phyloP scores from a whole-genome alignment of 1,139 yeast genomes.

The Protomyces gravidus region DNA sequence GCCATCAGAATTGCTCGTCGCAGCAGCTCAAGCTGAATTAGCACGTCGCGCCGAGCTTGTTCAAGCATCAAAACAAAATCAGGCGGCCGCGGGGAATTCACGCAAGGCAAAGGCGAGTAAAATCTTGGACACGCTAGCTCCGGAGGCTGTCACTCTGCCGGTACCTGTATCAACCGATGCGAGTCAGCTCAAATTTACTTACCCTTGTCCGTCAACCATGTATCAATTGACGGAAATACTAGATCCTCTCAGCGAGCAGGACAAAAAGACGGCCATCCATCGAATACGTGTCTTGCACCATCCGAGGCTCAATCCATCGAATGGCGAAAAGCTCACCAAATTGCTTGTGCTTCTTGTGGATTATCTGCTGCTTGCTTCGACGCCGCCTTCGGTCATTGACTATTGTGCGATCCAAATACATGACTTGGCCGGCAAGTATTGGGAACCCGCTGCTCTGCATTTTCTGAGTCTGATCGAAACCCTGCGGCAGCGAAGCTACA shows the following conservation, averaged over 20 bases:
- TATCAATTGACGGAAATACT: conserved; percentile 49
- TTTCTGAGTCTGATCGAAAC: conserved; percentile 60
- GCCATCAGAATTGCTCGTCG: conserved; percentile 12
- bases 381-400: not conserved
- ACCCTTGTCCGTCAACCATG: conserved; percentile 57
- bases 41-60: conserved; percentile 4
- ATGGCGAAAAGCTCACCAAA: conserved; percentile 65
- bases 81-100: not conserved
- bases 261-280: conserved; percentile 51
- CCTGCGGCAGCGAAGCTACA: conserved; percentile 48
- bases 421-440: conserved; percentile 17
- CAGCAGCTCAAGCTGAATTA: conserved; percentile 23
- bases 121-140: not conserved
- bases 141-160: not conserved
- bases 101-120: not conserved
- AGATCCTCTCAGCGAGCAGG: conserved; percentile 43
- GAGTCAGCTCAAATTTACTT: conserved; percentile 33
- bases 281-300: conserved; percentile 60
- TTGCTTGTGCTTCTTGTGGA: conserved; percentile 64
- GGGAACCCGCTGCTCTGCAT: conserved; percentile 45
- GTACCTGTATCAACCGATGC: conserved; percentile 29
- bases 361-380: conserved; percentile 53
- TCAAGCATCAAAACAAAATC: not conserved
- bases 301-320: conserved; percentile 75
- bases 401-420: conserved; percentile 16